phyloP scores from a whole-genome alignment of 768 basidiomycete genomes.

The Kwoniella europaea region DNA sequence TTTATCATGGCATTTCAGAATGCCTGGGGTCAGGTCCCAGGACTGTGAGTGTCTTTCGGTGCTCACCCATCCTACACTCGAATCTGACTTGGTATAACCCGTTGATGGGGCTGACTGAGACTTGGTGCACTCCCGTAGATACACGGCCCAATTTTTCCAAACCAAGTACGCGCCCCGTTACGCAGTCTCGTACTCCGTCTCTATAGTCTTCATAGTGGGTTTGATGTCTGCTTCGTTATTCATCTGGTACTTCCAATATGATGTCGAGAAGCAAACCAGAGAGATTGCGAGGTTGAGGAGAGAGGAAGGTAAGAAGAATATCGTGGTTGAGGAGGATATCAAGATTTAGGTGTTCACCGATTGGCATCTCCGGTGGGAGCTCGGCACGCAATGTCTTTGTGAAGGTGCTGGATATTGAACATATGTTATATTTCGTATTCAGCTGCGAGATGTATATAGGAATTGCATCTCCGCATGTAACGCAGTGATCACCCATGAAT shows the following conservation, averaged over 20 bases:
- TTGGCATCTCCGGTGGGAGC: too few relatives aligned
- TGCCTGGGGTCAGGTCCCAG: slow-evolving; percentile 15
- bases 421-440: too few relatives aligned
- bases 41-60: slow-evolving; percentile 1
- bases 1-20: slow-evolving; percentile 38
- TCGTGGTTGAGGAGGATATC: slow-evolving; percentile 2
- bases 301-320: slow-evolving; percentile 21
- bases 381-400: too few relatives aligned
- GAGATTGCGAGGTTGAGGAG: slow-evolving; percentile 21
- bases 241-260: slow-evolving; percentile 31
- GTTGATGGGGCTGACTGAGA: too few relatives aligned
- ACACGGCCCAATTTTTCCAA: slow-evolving; percentile 41
- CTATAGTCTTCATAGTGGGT: slow-evolving; percentile 27
- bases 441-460: too few relatives aligned
- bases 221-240: slow-evolving; percentile 1
- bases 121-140: background rate
- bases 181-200: slow-evolving; percentile 36
- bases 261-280: slow-evolving; percentile 35
- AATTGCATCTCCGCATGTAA: too few relatives aligned
- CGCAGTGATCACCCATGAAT: too few relatives aligned
- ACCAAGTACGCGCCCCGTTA: slow-evolving; percentile 41
- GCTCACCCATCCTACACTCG: too few relatives aligned
- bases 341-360: background rate
- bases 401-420: too few relatives aligned
- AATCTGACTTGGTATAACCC: too few relatives aligned